Percentiles rank a stretch among this genome's conserved stretches.
phyloP scores from a whole-genome alignment of 2,329 filamentous ascomycete genomes.

The Calonectria henricotiae region DNA sequence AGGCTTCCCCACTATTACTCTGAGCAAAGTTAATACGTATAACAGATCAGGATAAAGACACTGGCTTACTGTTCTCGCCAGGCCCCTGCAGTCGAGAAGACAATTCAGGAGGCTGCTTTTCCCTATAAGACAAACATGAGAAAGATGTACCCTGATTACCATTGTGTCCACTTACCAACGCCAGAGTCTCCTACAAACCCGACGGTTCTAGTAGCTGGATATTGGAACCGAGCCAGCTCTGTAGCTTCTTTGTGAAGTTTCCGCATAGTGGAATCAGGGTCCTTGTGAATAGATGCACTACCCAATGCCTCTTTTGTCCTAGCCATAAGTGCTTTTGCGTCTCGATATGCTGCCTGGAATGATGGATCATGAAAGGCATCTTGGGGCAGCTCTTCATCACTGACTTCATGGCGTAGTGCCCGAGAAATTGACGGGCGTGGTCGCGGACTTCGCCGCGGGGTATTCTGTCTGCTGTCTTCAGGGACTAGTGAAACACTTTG shows the following conservation, averaged over 20 bases:
- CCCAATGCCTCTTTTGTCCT: constrained; percentile 55
- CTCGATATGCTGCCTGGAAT: constrained; percentile 57
- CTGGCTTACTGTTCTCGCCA: constrained; percentile 63
- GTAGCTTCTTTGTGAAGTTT: constrained; percentile 56
- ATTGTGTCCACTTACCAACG: constrained; percentile 55
- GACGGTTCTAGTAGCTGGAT: constrained; percentile 60
- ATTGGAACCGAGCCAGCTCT: constrained; percentile 58
- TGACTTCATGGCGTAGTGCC: constrained; percentile 45
- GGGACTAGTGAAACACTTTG: constrained; percentile 37
- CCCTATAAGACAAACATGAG: constrained; percentile 49
- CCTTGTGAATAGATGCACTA: constrained; percentile 56
- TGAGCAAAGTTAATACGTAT: constrained; percentile 43
- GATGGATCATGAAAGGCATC: constrained; percentile 58
- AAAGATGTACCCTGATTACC: too few species aligned
- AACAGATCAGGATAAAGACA: background rate
- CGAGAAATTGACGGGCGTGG: constrained; percentile 38
- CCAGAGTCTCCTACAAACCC: constrained; percentile 68
- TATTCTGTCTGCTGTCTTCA: constrained; percentile 20
- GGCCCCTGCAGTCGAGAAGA: constrained; percentile 59
- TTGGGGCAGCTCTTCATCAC: constrained; percentile 55
- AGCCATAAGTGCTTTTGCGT: constrained; percentile 56
- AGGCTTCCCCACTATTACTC: constrained; percentile 64
- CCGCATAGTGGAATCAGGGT: constrained; percentile 60
- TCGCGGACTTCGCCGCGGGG: constrained; percentile 29
- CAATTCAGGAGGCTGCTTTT: constrained; percentile 69